These are phyloP conservation scores for Galeopsis tetrahit DNA, from an alignment of 257 asterid genomes.

Conservation along the genomic window DNA sequence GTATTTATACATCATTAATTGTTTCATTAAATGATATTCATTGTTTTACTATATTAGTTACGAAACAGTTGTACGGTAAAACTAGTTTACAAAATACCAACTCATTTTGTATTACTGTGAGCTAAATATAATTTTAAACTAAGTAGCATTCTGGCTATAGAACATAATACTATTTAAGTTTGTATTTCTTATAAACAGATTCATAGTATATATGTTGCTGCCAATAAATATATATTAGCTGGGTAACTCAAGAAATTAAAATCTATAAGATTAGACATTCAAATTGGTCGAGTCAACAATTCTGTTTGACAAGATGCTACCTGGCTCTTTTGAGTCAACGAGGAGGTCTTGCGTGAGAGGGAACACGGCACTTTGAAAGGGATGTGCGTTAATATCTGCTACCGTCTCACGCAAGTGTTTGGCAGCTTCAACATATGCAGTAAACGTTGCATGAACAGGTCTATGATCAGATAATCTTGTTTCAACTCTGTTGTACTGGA, in stretches of 20 bases:
- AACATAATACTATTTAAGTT: too few relatives aligned
- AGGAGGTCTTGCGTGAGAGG: too few relatives aligned
- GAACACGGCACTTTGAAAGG: too few relatives aligned
- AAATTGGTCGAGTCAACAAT: not conserved
- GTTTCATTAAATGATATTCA: too few relatives aligned
- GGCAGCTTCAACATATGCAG: conserved; percentile 44
- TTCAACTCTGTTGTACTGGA: conserved; percentile 55
- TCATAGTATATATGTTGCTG: not conserved
- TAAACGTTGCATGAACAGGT: conserved; percentile 61
- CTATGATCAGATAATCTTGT: conserved; percentile 67
- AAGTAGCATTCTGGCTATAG: too few relatives aligned
- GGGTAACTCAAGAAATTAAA: not conserved
- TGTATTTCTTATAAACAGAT: too few relatives aligned
- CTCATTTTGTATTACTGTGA: too few relatives aligned
- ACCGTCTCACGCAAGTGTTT: conserved; percentile 31
- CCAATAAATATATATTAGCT: not conserved
- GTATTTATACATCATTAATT: too few relatives aligned
- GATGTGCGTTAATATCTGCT: conserved; percentile 27
- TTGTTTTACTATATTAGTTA: too few relatives aligned
- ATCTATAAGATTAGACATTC: not conserved
- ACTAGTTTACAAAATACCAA: too few relatives aligned
- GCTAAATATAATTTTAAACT: too few relatives aligned
- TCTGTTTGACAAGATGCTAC: not conserved
- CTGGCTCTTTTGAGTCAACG: not conserved
- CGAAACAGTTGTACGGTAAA: too few relatives aligned